phyloP scores from a whole-genome alignment of 208 protist species.

The Wallacemonas sp. region DNA sequence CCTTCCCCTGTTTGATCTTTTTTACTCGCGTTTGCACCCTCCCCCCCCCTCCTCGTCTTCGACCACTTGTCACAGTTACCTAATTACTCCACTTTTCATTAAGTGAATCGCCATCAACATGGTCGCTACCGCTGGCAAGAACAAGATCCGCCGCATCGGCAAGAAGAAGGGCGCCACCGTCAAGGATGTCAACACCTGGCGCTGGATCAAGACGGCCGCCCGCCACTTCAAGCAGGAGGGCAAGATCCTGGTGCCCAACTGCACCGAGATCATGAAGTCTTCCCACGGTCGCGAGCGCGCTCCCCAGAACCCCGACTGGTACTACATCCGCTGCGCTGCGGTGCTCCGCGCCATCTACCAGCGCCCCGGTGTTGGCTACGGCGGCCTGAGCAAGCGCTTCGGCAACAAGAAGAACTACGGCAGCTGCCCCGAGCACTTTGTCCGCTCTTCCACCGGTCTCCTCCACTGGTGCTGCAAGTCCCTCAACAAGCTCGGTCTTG shows the following conservation, averaged over 20 bases:
- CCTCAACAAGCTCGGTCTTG: slow-evolving; percentile 92
- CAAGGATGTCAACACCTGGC: slow-evolving; percentile 94
- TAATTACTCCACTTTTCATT: slow-evolving; percentile 2
- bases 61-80: background rate
- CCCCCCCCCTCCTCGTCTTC: slow-evolving; percentile 8
- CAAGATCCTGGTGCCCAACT: slow-evolving; percentile 94
- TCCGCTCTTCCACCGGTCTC: slow-evolving; percentile 77
- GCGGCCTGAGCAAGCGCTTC: slow-evolving; percentile 93
- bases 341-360: slow-evolving; percentile 97
- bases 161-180: slow-evolving; percentile 91
- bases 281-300: slow-evolving; percentile 95
- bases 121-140: slow-evolving; percentile 39
- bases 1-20: background rate
- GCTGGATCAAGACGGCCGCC: slow-evolving; percentile 95
- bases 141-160: slow-evolving; percentile 89
- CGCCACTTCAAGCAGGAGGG: slow-evolving; percentile 96
- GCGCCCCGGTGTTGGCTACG: slow-evolving; percentile 94
- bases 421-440: slow-evolving; percentile 89
- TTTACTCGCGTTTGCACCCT: slow-evolving; percentile 7
- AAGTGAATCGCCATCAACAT: slow-evolving; percentile 36
- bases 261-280: slow-evolving; percentile 97
- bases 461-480: slow-evolving; percentile 95
- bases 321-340: slow-evolving; percentile 96
- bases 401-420: slow-evolving; percentile 90
- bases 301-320: slow-evolving; percentile 98